These are phyloP conservation scores for Aphanomyces cochlioides DNA, from an alignment of 352 stramenopile genomes.

Conservation along the genomic window DNA sequence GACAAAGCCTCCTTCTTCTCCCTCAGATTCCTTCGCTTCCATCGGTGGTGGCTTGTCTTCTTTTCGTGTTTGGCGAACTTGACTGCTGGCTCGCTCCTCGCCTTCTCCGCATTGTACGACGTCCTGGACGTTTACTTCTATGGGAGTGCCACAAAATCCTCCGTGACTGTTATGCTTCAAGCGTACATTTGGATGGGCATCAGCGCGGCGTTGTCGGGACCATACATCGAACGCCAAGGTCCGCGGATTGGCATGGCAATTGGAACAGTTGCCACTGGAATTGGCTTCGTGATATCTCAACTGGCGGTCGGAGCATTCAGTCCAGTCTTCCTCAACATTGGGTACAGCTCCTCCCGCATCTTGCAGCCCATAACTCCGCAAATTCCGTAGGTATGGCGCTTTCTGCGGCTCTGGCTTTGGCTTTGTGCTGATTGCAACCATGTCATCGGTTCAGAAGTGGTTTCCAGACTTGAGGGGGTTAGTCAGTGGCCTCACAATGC, in stretches of 20 bases:
- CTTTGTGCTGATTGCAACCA: conserved; percentile 8
- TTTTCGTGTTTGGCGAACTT: conserved; percentile 8
- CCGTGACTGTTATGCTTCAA: conserved; percentile 20
- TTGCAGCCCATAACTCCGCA: not conserved
- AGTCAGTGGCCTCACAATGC: not conserved
- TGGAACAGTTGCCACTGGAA: not conserved
- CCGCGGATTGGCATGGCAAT: not conserved
- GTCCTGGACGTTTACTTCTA: conserved; percentile 24
- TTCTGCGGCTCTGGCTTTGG: conserved; percentile 6
- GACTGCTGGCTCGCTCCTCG: conserved; percentile 14
- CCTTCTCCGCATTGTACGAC: conserved; percentile 25
- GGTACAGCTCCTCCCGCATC: not conserved
- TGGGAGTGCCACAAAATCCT: not conserved
- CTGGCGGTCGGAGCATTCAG: not conserved
- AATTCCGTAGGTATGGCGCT: conserved; percentile 7
- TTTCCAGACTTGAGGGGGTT: conserved; percentile 17
- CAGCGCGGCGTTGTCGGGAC: not conserved
- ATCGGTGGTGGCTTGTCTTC: not conserved
- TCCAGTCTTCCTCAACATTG: not conserved
- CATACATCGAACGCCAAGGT: conserved; percentile 18
- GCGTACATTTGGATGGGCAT: conserved; percentile 5
- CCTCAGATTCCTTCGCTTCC: not conserved
- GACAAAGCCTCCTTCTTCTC: not conserved
- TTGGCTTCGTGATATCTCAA: conserved; percentile 10
- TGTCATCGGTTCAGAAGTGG: conserved; percentile 14